Conservation (phyloP, 1,284 basidiomycete genomes). For the Cryptococcus floricola region DNA sequence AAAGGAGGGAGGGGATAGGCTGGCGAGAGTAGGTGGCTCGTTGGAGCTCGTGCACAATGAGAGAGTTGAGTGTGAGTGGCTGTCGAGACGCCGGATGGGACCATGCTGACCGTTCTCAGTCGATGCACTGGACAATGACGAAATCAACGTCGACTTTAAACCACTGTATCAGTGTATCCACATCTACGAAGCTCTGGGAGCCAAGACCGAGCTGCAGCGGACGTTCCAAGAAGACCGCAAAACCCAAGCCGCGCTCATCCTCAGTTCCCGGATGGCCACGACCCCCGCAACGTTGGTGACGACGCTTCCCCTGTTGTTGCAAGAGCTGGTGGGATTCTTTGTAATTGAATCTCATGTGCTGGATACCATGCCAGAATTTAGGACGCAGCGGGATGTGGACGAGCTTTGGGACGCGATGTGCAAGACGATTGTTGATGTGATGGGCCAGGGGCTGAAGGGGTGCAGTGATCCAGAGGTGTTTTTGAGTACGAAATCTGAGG, state of each 20-base stretch:
- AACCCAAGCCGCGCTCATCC: conserved; percentile 95
- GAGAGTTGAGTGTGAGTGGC: conserved; percentile 78
- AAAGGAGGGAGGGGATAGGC: conserved; percentile 54
- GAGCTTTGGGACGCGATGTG: conserved; percentile 94
- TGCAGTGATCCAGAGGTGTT: conserved; percentile 81
- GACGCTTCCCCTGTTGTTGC: conserved; percentile 59
- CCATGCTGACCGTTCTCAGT: conserved; percentile 53
- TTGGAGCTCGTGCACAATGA: conserved; percentile 93
- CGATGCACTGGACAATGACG: conserved; percentile 86
- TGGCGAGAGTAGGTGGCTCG: conserved; percentile 85
- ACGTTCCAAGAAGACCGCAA: conserved; percentile 95
- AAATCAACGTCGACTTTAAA: conserved; percentile 84
- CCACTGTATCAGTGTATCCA: conserved; percentile 96
- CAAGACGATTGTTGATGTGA: conserved; percentile 67
- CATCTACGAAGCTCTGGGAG: conserved; percentile 88
- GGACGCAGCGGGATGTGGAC: conserved; percentile 85
- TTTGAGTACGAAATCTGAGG: conserved; percentile 74
- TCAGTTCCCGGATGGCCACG: conserved; percentile 59
- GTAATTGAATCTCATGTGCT: conserved; percentile 93
- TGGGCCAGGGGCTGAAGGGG: conserved; percentile 67
- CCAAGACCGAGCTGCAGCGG: conserved; percentile 78
- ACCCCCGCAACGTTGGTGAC: conserved; percentile 52
- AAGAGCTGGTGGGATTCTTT: conserved; percentile 98
- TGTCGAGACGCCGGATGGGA: background rate
- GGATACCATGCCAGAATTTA: conserved; percentile 73